These are phyloP conservation scores for Blastobotrys proliferans DNA, from an alignment of 1,139 yeast genomes.

Conservation along the genomic window DNA sequence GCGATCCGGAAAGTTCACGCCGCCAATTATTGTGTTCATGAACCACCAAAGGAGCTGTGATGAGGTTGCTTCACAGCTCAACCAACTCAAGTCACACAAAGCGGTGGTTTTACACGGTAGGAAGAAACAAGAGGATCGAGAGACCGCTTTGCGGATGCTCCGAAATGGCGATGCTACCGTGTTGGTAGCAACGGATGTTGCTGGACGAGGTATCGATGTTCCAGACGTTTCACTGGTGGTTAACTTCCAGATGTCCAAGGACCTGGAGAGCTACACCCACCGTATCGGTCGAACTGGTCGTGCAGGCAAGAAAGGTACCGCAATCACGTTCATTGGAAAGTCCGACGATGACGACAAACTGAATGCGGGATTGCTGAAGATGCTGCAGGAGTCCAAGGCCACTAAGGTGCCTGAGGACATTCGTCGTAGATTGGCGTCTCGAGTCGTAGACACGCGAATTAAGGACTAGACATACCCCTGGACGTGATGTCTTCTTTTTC, in stretches of 20 bases:
- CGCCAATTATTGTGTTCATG: constrained; percentile 74
- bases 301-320: constrained; percentile 77
- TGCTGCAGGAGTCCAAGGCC: constrained; percentile 41
- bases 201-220: constrained; percentile 94
- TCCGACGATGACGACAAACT: constrained; percentile 46
- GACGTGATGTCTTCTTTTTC: no score
- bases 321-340: constrained; percentile 63
- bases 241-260: constrained; percentile 77
- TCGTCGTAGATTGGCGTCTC: neutral
- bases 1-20: constrained; percentile 33
- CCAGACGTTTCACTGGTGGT: constrained; percentile 80
- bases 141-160: constrained; percentile 64
- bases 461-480: no score
- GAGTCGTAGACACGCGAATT: neutral
- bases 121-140: constrained; percentile 82
- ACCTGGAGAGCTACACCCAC: constrained; percentile 82
- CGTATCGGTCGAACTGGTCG: constrained; percentile 96
- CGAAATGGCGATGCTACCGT: constrained; percentile 57
- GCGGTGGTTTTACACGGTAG: constrained; percentile 80
- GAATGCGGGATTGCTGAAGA: constrained; percentile 49
- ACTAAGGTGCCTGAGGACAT: constrained; percentile 54
- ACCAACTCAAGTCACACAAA: constrained; percentile 41
- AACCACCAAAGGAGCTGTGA: constrained; percentile 76
- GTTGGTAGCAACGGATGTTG: constrained; percentile 90
- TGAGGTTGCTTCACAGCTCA: constrained; percentile 48